These are phyloP conservation scores for Aschersonia sp. DNA, from an alignment of 2,329 filamentous ascomycete genomes.

Conservation along the genomic window DNA sequence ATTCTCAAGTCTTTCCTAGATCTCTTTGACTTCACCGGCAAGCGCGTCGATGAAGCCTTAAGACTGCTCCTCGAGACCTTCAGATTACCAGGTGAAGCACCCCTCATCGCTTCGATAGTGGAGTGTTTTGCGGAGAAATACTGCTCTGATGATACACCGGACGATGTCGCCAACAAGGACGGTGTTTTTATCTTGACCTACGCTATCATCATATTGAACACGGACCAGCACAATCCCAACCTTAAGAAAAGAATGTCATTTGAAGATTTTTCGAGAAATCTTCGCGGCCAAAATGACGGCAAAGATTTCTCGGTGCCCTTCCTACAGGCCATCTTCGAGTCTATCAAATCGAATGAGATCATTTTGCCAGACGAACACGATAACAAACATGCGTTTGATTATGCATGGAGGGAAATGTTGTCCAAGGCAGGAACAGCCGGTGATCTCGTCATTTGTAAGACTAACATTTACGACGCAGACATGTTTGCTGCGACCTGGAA, in stretches of 20 bases:
- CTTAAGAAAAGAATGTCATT: conserved; percentile 77
- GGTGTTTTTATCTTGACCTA: conserved; percentile 84
- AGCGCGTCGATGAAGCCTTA: conserved; percentile 81
- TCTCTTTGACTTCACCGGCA: conserved; percentile 75
- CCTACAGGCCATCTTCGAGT: conserved; percentile 73
- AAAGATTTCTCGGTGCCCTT: conserved; percentile 76
- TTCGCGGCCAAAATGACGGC: conserved; percentile 79
- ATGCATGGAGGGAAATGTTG: conserved; percentile 90
- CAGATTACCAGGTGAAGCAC: conserved; percentile 82
- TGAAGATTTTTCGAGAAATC: conserved; percentile 69
- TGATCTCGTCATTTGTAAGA: conserved; percentile 64
- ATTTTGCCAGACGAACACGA: conserved; percentile 95
- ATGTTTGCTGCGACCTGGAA: conserved; percentile 97
- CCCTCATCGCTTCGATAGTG: conserved; percentile 84
- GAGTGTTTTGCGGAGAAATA: conserved; percentile 80
- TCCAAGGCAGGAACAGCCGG: conserved; percentile 68
- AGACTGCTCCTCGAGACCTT: conserved; percentile 81
- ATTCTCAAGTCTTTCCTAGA: conserved; percentile 74
- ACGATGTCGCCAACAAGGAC: conserved; percentile 72
- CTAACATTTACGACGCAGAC: conserved; percentile 90
- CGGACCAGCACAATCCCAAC: conserved; percentile 92
- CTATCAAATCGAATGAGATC: conserved; percentile 86
- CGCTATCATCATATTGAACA: conserved; percentile 95
- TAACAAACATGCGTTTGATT: conserved; percentile 91
- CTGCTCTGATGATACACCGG: conserved; percentile 51